phyloP scores from a whole-genome alignment of 2,329 filamentous ascomycete genomes.

The Stachybotrys chlorohalonatus region DNA sequence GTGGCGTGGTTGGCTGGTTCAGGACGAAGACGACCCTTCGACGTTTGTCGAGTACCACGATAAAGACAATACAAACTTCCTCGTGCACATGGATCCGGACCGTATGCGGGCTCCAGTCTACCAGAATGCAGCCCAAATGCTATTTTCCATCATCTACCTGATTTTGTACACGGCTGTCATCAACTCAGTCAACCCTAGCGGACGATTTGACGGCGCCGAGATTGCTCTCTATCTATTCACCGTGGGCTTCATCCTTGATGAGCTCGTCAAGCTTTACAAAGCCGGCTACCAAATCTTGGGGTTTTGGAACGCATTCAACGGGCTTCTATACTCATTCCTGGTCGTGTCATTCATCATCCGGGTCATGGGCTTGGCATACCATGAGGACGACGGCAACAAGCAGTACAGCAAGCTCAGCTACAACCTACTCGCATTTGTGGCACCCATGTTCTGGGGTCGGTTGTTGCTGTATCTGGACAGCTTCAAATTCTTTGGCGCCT shows the following conservation, averaged over 20 bases:
- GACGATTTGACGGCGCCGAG: slow-evolving; percentile 78
- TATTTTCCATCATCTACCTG: slow-evolving; percentile 77
- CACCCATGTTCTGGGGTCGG: slow-evolving; percentile 95
- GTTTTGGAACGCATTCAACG: slow-evolving; percentile 97
- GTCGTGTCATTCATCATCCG: slow-evolving; percentile 71
- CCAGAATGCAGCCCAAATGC: slow-evolving; percentile 81
- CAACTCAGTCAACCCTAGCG: slow-evolving; percentile 82
- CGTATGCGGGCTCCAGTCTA: slow-evolving; percentile 89
- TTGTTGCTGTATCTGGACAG: slow-evolving; percentile 88
- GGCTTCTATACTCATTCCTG: slow-evolving; percentile 69
- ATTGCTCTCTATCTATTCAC: slow-evolving; percentile 85
- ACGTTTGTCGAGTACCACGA: slow-evolving; percentile 81
- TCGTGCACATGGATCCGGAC: slow-evolving; percentile 82
- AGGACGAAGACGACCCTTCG: slow-evolving; percentile 85
- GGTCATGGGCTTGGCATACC: slow-evolving; percentile 58
- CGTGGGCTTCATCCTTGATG: slow-evolving; percentile 81
- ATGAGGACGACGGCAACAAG: slow-evolving; percentile 27
- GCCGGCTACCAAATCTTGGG: slow-evolving; percentile 83
- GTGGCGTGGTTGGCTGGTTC: slow-evolving; percentile 94
- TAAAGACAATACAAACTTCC: slow-evolving; percentile 69
- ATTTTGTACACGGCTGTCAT: slow-evolving; percentile 82
- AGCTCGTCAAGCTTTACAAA: slow-evolving; percentile 84
- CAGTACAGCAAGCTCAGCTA: slow-evolving; percentile 77
- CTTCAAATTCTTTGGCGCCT: slow-evolving; percentile 92
- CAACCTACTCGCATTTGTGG: slow-evolving; percentile 86